Conservation (phyloP, 305 asterid species). For the Caryopteris hybrid region DNA sequence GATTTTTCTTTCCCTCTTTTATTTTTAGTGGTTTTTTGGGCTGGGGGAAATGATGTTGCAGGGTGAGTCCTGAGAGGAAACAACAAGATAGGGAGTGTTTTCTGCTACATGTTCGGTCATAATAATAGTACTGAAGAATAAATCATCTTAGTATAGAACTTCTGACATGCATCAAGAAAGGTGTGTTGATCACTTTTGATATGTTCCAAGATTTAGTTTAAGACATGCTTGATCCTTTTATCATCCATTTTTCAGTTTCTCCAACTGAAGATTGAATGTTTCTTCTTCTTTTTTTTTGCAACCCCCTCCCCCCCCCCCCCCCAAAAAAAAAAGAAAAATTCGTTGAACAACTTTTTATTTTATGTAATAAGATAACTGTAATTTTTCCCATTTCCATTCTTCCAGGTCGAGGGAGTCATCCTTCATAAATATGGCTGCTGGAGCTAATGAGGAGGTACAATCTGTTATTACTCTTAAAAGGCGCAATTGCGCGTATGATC, state of each 20-base stretch:
- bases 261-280: not conserved
- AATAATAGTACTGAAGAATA: not conserved
- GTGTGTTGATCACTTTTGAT: not conserved
- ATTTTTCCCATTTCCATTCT: conserved; percentile 16
- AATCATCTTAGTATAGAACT: not conserved
- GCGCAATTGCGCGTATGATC: not conserved
- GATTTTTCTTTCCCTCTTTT: not conserved
- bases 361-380: conserved; percentile 21
- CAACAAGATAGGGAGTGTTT: not conserved
- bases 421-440: conserved; percentile 73
- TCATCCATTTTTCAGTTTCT: not conserved
- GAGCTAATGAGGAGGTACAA: conserved; percentile 71
- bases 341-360: not conserved
- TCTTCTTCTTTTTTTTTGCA: not conserved
- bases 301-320: not conserved
- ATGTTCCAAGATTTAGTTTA: not conserved
- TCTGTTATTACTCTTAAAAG: conserved; percentile 12
- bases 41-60: not conserved
- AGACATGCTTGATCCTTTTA: not conserved
- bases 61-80: not conserved
- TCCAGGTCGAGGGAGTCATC: conserved; percentile 68
- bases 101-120: not conserved
- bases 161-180: not conserved
- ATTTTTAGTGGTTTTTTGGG: too few species aligned
- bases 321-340: not conserved